A percentile compares a stretch with the other conserved stretches of the same genome.
These are phyloP conservation scores for Trichoderma atroviride DNA, from an alignment of 2,329 filamentous ascomycete genomes.

Conservation along the genomic window DNA sequence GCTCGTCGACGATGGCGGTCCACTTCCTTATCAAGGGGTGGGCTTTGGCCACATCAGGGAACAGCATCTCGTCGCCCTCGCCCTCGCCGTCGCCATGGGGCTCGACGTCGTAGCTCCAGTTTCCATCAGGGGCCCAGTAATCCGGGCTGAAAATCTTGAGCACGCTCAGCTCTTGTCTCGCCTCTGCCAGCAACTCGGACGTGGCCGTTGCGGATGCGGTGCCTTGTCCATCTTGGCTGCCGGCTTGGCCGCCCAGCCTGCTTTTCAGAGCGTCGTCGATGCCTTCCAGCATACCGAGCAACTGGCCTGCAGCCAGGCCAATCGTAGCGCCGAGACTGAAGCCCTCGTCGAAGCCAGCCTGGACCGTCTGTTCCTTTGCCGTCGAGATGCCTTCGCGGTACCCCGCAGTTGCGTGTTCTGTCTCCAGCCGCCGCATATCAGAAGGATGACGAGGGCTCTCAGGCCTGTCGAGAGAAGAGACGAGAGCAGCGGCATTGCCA, in stretches of 20 bases:
- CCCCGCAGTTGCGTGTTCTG: slow-evolving; percentile 79
- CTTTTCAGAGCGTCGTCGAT: slow-evolving; percentile 54
- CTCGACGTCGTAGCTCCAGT: slow-evolving; percentile 67
- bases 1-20: slow-evolving; percentile 45
- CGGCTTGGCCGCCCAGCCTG: slow-evolving; percentile 28
- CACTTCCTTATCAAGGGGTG: slow-evolving; percentile 71
- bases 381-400: slow-evolving; percentile 84
- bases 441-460: slow-evolving; percentile 46
- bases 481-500: neutral
- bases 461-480: neutral
- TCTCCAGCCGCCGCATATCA: slow-evolving; percentile 74
- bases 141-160: slow-evolving; percentile 63
- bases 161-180: slow-evolving; percentile 62
- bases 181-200: slow-evolving; percentile 49
- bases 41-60: slow-evolving; percentile 64
- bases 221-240: slow-evolving; percentile 30
- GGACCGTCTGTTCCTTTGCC: slow-evolving; percentile 76
- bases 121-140: slow-evolving; percentile 71
- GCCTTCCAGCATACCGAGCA: slow-evolving; percentile 78
- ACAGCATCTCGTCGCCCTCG: slow-evolving; percentile 51
- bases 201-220: slow-evolving; percentile 26
- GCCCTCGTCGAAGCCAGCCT: slow-evolving; percentile 89
- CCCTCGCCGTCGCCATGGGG: slow-evolving; percentile 35
- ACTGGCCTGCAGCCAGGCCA: slow-evolving; percentile 71
- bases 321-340: slow-evolving; percentile 82